Base-by-base conservation (phyloP, 2,329 filamentous ascomycete genomes). In the Fusarium algeriense region DNA sequence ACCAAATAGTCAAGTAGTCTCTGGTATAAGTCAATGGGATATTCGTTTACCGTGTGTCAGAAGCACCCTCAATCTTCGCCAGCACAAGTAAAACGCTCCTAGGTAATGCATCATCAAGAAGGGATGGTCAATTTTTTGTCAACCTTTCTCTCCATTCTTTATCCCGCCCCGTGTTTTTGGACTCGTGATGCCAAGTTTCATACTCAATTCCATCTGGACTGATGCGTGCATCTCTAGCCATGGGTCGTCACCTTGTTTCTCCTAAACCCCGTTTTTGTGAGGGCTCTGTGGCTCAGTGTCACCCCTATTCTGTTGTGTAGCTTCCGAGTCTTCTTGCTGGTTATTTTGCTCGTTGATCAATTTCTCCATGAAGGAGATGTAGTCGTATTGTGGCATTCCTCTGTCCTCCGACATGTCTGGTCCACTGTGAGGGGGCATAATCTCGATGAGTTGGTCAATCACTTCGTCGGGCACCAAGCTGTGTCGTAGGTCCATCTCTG, bases 301-400 rank as follows among this genome's bases (percentile, higher is more conserved):
- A 19, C 76, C 78, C 70, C 77, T 78, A 64, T 83, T 81, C 73
- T 79, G 77, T 58, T 81, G 77, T 59, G 79, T 78, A 55, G 73
- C 72, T 48, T 69, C 78, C 55, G 71, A 77, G 17, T 73, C 71
- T 28, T 74, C 76, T 37, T 76, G 75, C 34, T 71, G 74, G 38
- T 68, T 76, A 26, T 78, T 81, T 55, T 83, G 81, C 37, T 83
- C 81, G 52, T 80, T 81, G 67, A 94, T 93, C 82, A 96, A 86
- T 78, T 91, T 92, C 81, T 98, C 92, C 96, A 99, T 99, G 81
- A 98, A 99, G 70, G 89, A 91, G 73, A 98, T 94, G 83, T 99
- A 99, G 82, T 99, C 96, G 80, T 91, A 99, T 82, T 98, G 97
- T 40, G 92, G 89, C 78, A 93, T 83, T 55, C 95, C 91, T 59